A percentile compares a stretch with the other conserved stretches of the same genome.
Evolutionary conservation across 164 flowering plant species (phyloP).

Genomic region (Malania oleifera): DNA sequence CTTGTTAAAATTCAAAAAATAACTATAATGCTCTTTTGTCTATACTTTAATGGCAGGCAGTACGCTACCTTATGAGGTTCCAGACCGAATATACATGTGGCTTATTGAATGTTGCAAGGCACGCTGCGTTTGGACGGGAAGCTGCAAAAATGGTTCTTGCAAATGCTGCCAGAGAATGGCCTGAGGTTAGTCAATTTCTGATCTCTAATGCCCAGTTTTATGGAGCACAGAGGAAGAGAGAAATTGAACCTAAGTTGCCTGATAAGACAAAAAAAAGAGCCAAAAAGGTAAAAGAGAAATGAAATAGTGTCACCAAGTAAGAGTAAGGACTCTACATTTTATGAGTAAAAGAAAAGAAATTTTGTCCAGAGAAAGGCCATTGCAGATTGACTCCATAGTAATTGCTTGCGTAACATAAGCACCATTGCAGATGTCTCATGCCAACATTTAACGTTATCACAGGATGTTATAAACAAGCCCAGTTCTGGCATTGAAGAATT

Average conservation of each 20-base stretch:
- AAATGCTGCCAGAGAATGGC: constrained; percentile 32
- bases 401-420: too few species aligned
- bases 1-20: too few species aligned
- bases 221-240: too few species aligned
- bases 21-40: not conserved
- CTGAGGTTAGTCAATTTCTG: constrained; percentile 36
- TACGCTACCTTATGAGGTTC: constrained; percentile 76
- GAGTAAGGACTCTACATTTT: too few species aligned
- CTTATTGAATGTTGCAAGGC: constrained; percentile 73
- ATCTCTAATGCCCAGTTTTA: not conserved
- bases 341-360: too few species aligned
- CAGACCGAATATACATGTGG: constrained; percentile 58
- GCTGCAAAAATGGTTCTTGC: constrained; percentile 74
- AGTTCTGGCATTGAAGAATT: constrained; percentile 49
- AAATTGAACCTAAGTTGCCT: too few species aligned
- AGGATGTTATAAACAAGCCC: constrained; percentile 24
- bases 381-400: too few species aligned
- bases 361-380: too few species aligned
- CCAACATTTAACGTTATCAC: not conserved
- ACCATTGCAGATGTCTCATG: too few species aligned
- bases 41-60: constrained; percentile 41
- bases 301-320: too few species aligned
- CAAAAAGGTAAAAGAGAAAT: too few species aligned
- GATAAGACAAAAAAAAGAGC: too few species aligned
- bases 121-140: constrained; percentile 77